These are phyloP conservation scores for Eurotiales sp. DNA, from an alignment of 2,329 filamentous ascomycete genomes.

Conservation along the genomic window DNA sequence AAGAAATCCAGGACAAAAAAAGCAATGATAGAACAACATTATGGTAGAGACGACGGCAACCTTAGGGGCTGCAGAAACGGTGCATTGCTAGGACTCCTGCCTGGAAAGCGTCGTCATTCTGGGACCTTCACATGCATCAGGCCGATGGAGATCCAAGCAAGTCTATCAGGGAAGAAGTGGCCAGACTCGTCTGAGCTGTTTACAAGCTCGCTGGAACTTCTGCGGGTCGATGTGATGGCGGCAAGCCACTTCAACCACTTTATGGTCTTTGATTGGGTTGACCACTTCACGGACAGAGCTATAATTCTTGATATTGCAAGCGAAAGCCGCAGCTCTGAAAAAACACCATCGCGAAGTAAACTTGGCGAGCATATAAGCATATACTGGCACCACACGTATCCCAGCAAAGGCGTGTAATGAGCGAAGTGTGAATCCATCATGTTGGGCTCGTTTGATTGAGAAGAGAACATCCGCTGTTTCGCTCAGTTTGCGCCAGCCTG, in stretches of 20 bases:
- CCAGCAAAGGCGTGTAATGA: slow-evolving; percentile 23
- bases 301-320: slow-evolving; percentile 25
- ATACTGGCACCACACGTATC: slow-evolving; percentile 24
- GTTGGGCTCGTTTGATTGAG: slow-evolving; percentile 36
- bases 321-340: slow-evolving; percentile 34
- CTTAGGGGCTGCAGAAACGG: background rate
- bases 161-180: slow-evolving; percentile 31
- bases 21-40: no score
- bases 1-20: no score
- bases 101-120: background rate
- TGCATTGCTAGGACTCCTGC: no score
- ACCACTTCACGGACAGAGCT: slow-evolving; percentile 40
- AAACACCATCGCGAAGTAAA: slow-evolving; percentile 43
- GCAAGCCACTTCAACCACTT: slow-evolving; percentile 35
- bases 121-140: no score
- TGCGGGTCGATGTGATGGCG: slow-evolving; percentile 37
- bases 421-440: slow-evolving; percentile 36
- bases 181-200: slow-evolving; percentile 31
- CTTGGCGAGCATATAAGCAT: slow-evolving; percentile 44
- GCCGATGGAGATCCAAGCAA: no score
- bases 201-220: slow-evolving; percentile 29
- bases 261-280: slow-evolving; percentile 39
- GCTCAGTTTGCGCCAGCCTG: slow-evolving; percentile 32
- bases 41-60: background rate
- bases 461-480: slow-evolving; percentile 46